phyloP scores from a whole-genome alignment of 2,329 filamentous ascomycete species.

The Orbilia javanica region DNA sequence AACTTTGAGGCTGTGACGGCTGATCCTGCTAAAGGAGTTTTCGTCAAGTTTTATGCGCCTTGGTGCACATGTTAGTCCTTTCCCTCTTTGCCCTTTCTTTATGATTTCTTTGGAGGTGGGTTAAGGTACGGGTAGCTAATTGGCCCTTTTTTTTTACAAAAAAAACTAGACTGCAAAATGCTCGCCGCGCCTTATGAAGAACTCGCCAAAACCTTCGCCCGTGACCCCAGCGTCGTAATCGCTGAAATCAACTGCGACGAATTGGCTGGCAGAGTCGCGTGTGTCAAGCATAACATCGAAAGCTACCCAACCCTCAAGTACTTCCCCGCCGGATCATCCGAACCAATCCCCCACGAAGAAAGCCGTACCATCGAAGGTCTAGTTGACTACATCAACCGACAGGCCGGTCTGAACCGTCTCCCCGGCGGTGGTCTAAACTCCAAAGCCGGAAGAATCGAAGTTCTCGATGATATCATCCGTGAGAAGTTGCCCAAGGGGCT shows the following conservation, averaged over 20 bases:
- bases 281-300: conserved; percentile 80
- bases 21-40: conserved; percentile 85
- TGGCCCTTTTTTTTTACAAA: not conserved
- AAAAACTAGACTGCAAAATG: conserved; percentile 96
- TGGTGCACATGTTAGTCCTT: conserved; percentile 96
- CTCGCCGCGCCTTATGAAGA: conserved; percentile 92
- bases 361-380: conserved; percentile 82
- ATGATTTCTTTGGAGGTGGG: not conserved
- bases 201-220: conserved; percentile 82
- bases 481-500: conserved; percentile 76
- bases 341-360: conserved; percentile 75
- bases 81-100: conserved; percentile 19
- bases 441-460: conserved; percentile 83
- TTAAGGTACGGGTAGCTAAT: not conserved
- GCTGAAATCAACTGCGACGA: conserved; percentile 92
- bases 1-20: conserved; percentile 79
- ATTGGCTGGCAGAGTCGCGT: conserved; percentile 82
- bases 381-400: conserved; percentile 84
- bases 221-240: conserved; percentile 72
- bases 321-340: conserved; percentile 86
- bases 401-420: conserved; percentile 87
- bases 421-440: conserved; percentile 83
- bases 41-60: conserved; percentile 96
- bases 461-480: conserved; percentile 80
- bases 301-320: conserved; percentile 98